Evolutionary conservation across 768 basidiomycete genomes (phyloP).

Genomic region (Mrakia blollopis): DNA sequence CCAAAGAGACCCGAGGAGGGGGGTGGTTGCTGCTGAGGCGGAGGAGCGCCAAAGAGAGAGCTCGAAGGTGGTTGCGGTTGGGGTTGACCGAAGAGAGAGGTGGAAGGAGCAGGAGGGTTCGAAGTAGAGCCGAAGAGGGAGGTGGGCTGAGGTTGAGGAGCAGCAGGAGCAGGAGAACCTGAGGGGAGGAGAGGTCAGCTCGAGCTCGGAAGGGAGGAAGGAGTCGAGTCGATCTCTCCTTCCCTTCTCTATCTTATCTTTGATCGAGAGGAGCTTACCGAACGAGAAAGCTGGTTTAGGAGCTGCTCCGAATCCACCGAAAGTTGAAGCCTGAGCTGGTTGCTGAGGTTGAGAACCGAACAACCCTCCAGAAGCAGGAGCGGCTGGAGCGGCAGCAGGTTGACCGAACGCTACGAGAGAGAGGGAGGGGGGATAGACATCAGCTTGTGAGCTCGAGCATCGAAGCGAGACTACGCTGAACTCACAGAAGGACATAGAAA

Average conservation of each 20-base stretch:
- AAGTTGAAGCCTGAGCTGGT: background rate
- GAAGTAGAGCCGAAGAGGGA: conserved; percentile 26
- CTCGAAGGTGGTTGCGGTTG: conserved; percentile 30
- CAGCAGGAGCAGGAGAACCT: conserved; percentile 12
- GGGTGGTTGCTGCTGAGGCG: background rate
- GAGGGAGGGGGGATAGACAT: background rate
- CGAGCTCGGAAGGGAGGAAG: background rate
- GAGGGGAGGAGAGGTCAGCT: conserved; percentile 16
- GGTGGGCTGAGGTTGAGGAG: conserved; percentile 13
- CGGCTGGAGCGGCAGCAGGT: conserved; percentile 1
- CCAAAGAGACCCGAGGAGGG: background rate
- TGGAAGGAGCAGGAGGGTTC: conserved; percentile 2
- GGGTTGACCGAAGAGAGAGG: conserved; percentile 32
- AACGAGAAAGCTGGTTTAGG: conserved; percentile 12
- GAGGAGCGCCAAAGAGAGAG: conserved; percentile 20
- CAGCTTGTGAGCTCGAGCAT: background rate
- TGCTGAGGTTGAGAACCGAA: conserved; percentile 9
- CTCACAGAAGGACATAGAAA: conserved; percentile 10
- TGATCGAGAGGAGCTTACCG: background rate
- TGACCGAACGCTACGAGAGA: conserved; percentile 4
- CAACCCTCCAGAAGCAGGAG: conserved; percentile 3
- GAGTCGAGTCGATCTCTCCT: too few relatives aligned
- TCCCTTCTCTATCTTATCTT: background rate
- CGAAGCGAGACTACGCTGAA: too few relatives aligned
- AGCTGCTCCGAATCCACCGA: conserved; percentile 23